Conservation (phyloP, 2,329 filamentous ascomycete species). For the Penicillium sp. region DNA sequence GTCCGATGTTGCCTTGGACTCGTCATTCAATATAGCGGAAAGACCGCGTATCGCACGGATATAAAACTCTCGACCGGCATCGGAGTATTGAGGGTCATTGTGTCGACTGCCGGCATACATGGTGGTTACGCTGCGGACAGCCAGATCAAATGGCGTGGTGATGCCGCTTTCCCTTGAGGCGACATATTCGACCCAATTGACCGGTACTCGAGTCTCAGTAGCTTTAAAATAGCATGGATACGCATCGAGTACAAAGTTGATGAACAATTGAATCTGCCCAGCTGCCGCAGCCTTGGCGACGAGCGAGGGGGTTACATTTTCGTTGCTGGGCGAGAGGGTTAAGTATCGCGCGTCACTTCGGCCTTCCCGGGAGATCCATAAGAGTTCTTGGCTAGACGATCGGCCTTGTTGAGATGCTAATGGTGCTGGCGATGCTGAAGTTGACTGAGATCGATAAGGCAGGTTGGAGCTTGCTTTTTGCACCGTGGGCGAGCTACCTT, state of each 20-base stretch:
- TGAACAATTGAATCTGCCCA: conserved; percentile 38
- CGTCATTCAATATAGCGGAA: conserved; percentile 33
- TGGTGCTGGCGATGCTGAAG: conserved; percentile 15
- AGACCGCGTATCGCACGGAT: conserved; percentile 39
- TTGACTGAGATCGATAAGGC: conserved; percentile 17
- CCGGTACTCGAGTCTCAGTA: conserved; percentile 35
- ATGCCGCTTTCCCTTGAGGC: conserved; percentile 23
- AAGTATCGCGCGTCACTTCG: conserved; percentile 14
- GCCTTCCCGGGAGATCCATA: conserved; percentile 14
- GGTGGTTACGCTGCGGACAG: conserved; percentile 26
- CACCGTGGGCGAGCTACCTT: conserved; percentile 35
- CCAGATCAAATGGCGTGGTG: conserved; percentile 31
- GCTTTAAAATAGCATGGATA: conserved; percentile 39
- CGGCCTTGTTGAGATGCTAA: conserved; percentile 3
- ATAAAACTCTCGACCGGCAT: conserved; percentile 38
- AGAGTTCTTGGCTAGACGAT: conserved; percentile 5
- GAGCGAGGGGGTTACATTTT: conserved; percentile 37
- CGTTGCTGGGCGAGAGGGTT: conserved; percentile 29
- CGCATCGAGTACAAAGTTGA: conserved; percentile 37
- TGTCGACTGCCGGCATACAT: conserved; percentile 27
- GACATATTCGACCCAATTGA: conserved; percentile 40
- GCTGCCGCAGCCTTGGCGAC: conserved; percentile 32
- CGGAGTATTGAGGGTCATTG: conserved; percentile 23
- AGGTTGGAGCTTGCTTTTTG: conserved; percentile 32
- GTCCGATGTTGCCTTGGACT: conserved; percentile 38